Base-by-base conservation (phyloP, 495 filamentous ascomycete species). In the Gamarada debralockiae region DNA sequence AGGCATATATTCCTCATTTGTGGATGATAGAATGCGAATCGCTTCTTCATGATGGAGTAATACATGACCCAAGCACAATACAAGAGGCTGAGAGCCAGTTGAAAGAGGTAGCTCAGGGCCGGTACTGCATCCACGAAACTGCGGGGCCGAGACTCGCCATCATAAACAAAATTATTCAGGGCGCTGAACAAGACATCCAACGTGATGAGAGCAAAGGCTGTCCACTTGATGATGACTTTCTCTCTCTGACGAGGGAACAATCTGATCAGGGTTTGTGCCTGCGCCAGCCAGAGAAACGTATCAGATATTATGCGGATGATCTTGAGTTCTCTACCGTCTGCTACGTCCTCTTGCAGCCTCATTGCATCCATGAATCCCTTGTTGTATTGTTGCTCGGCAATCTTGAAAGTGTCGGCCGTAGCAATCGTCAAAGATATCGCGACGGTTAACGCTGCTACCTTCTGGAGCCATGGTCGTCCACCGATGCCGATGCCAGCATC, bases 211-310 rank as follows among this genome's bases (percentile, higher is more conserved):
- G 86, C 89, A 68, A 97, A 96, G 1, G 91, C 93, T 8, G 90
- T 86, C 93, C 93, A 98, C 70, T 97, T 97, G 71, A 98, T 98
- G 63, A 97, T 87, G 18, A 97, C 82, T 69, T 97, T 97, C 66
- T 98, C 93, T 56, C 95, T 90, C 61, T 97, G 91, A 22, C 93
- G 87, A 15, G 95, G 95, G 62, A 98, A 98, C 0, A 98, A 73
- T 42, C 93, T 83, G 62, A 98, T 96, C 42, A 98, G 72, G 0
- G 93, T 98, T 66, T 98, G 93, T 0, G 95, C 92, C 69, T 98
- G 93, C 1, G 93, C 93, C 48, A 97, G 82, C 93, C 93, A 98
- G 10, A 98, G 78, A 61, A 96, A 97, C 0, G 92, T 88, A 65
- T 95, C 90, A 3, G 90, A 96, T 45, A 98, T 87, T 52, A 97